Evolutionary conservation across 2,329 filamentous ascomycete genomes (phyloP).

Genomic region (Peltaster fructicola): DNA sequence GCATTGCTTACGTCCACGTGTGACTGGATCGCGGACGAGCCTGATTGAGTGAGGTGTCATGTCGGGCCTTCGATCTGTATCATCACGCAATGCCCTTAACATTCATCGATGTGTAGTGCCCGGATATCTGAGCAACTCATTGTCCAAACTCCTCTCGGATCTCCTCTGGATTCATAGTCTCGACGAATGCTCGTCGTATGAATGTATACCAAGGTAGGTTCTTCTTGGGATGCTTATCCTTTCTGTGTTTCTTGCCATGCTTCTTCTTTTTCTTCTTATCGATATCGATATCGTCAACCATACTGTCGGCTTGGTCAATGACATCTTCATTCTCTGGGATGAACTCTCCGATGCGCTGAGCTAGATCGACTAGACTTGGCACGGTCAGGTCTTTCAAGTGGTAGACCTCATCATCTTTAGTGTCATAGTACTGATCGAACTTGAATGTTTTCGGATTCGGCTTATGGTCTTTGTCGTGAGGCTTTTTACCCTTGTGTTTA

Average conservation of each 20-base stretch:
- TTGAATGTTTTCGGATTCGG: slow-evolving; percentile 47
- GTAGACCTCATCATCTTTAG: slow-evolving; percentile 57
- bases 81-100: too few species aligned
- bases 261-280: slow-evolving; percentile 18
- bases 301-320: slow-evolving; percentile 16
- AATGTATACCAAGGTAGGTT: slow-evolving; percentile 63
- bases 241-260: slow-evolving; percentile 19
- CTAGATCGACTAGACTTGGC: slow-evolving; percentile 60
- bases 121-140: slow-evolving; percentile 7
- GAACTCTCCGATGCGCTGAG: slow-evolving; percentile 53
- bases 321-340: slow-evolving; percentile 15
- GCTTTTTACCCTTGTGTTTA: slow-evolving; percentile 43
- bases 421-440: slow-evolving; percentile 77
- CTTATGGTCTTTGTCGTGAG: slow-evolving; percentile 27
- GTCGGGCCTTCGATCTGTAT: too few species aligned
- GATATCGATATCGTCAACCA: slow-evolving; percentile 12
- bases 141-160: slow-evolving; percentile 29
- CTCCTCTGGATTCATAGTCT: slow-evolving; percentile 48
- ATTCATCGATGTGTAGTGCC: too few species aligned
- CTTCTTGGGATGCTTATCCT: slow-evolving; percentile 36
- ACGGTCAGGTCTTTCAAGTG: slow-evolving; percentile 70
- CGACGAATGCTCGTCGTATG: slow-evolving; percentile 60
- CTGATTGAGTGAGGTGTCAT: too few species aligned
- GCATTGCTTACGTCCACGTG: too few species aligned
- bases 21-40: too few species aligned